Percentiles rank a stretch among this genome's conserved stretches.
phyloP scores from a whole-genome alignment of 495 filamentous ascomycete species.

The Aspergillus funiculosus region DNA sequence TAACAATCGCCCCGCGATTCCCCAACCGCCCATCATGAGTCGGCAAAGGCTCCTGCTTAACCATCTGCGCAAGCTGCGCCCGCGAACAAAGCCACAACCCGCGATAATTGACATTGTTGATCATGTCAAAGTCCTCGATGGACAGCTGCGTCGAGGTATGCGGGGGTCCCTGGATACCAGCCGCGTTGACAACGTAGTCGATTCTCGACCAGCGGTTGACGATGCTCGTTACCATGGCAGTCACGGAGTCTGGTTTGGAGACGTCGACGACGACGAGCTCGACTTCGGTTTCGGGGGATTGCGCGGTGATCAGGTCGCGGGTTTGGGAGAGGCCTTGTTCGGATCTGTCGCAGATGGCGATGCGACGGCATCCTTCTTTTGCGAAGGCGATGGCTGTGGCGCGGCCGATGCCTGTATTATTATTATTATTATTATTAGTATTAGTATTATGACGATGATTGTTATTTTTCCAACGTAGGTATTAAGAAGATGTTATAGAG shows the following conservation, averaged over 20 bases:
- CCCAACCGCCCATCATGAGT: constrained; percentile 3
- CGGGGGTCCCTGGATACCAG: not conserved
- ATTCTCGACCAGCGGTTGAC: not conserved
- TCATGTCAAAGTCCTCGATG: not conserved
- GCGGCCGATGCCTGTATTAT: constrained; percentile 10
- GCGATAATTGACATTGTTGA: not conserved
- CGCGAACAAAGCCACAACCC: not conserved
- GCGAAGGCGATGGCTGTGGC: constrained; percentile 9
- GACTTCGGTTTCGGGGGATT: not conserved
- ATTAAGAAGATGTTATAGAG: not conserved
- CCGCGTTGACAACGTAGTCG: constrained; percentile 1
- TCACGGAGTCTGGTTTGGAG: not conserved
- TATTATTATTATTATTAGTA: not conserved
- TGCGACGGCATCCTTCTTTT: constrained; percentile 8
- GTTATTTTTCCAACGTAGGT: too few relatives aligned
- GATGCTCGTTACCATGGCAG: not conserved
- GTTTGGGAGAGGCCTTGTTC: not conserved
- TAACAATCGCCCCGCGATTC: constrained; percentile 35
- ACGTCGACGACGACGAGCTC: not conserved
- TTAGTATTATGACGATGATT: too few relatives aligned
- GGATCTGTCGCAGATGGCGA: constrained; percentile 9
- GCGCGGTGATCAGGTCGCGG: not conserved
- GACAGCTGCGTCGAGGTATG: not conserved
- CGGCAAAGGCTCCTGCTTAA: not conserved
- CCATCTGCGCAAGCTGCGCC: not conserved